Percentiles rank a stretch among this genome's conserved stretches.
Evolutionary conservation across 139 green algal genomes (phyloP).

Genomic region (Chlorella sp.): DNA sequence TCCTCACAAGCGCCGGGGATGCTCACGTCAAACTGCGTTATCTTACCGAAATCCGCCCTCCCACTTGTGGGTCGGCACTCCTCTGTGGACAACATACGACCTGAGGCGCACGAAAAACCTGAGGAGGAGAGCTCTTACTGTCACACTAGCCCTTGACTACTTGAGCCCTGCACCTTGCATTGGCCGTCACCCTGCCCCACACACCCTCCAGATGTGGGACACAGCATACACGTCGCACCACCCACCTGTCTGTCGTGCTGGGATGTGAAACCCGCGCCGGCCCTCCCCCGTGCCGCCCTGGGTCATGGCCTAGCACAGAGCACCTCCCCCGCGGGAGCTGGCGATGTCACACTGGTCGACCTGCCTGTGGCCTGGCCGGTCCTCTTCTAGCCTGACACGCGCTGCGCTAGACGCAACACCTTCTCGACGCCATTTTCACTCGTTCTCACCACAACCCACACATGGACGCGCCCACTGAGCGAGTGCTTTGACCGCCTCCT

Average conservation of each 20-base stretch:
- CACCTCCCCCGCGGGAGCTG: slow-evolving; percentile 16
- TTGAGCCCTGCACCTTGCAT: no score
- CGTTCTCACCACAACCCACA: no score
- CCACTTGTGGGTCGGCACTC: no score
- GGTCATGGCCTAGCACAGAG: slow-evolving; percentile 59
- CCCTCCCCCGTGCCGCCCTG: background rate
- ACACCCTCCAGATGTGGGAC: background rate
- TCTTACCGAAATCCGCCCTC: slow-evolving; percentile 49
- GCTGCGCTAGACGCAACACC: no score
- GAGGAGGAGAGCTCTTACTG: no score
- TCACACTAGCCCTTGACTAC: no score
- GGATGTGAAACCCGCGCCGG: slow-evolving; percentile 45
- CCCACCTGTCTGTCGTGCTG: slow-evolving; percentile 2
- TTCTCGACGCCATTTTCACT: no score
- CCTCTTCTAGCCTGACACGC: slow-evolving; percentile 19
- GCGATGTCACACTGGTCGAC: slow-evolving; percentile 36
- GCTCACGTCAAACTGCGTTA: slow-evolving; percentile 56
- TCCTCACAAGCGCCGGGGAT: slow-evolving; percentile 53
- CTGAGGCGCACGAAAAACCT: no score
- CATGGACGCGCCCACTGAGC: no score
- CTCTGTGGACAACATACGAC: slow-evolving; percentile 11
- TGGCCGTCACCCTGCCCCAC: no score
- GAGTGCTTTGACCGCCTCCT: no score
- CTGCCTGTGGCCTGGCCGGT: slow-evolving; percentile 4
- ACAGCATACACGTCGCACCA: background rate